Conservation (phyloP, 1,139 yeast genomes). For the Kodamaea alishanica region DNA sequence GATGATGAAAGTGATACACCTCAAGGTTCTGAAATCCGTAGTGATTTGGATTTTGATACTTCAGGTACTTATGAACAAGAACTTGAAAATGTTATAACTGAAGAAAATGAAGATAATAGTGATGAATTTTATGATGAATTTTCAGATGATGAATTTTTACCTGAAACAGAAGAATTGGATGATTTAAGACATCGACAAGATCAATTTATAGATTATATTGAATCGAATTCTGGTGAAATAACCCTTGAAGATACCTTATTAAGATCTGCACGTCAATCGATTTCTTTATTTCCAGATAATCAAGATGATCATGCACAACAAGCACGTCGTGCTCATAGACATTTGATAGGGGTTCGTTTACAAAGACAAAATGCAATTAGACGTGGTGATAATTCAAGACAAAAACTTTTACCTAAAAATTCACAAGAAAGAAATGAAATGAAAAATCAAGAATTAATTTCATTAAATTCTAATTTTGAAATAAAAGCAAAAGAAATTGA, state of each 20-base stretch:
- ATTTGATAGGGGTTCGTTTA: constrained; percentile 10
- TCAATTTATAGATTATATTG: too few relatives aligned
- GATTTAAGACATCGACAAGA: too few relatives aligned
- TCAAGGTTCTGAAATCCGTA: too few relatives aligned
- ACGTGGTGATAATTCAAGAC: background rate
- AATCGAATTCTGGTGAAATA: too few relatives aligned
- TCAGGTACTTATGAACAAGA: too few relatives aligned
- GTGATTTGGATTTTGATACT: too few relatives aligned
- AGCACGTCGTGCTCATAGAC: background rate
- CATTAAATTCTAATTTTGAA: constrained; percentile 1
- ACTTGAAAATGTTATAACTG: too few relatives aligned
- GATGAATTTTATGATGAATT: too few relatives aligned
- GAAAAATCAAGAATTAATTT: constrained; percentile 1
- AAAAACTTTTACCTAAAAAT: constrained; percentile 1
- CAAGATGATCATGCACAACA: constrained; percentile 14
- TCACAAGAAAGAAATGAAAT: background rate
- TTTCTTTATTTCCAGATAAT: constrained; percentile 30
- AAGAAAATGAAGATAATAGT: too few relatives aligned
- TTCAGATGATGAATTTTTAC: too few relatives aligned
- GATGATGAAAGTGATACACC: too few relatives aligned
- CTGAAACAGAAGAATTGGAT: too few relatives aligned
- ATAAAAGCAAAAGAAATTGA: constrained; percentile 4
- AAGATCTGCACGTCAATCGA: constrained; percentile 13
- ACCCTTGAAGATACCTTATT: background rate
- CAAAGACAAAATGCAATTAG: constrained; percentile 17